phyloP scores from a whole-genome alignment of 352 stramenopile species.

The Thraustotheca clavata region DNA sequence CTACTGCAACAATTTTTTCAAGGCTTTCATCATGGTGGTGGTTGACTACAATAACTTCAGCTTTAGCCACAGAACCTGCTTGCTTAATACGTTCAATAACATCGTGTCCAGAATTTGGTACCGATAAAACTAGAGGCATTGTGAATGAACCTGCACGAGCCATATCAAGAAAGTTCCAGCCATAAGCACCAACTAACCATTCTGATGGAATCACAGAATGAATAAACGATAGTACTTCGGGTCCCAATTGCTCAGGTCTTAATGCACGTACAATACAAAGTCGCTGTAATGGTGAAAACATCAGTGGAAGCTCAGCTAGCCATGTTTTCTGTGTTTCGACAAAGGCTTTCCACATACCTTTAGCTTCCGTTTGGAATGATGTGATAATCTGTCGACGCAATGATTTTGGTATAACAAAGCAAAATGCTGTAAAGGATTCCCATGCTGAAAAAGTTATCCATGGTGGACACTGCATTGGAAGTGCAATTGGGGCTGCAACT shows the following conservation, averaged over 20 bases:
- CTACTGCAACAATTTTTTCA: conserved; percentile 27
- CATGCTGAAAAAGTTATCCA: not conserved
- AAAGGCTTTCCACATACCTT: conserved; percentile 14
- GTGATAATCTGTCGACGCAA: not conserved
- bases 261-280: conserved; percentile 17
- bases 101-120: conserved; percentile 26
- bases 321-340: not conserved
- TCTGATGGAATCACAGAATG: not conserved
- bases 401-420: not conserved
- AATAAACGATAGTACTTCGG: conserved; percentile 2
- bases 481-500: not conserved
- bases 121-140: conserved; percentile 29
- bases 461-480: not conserved
- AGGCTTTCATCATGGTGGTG: conserved; percentile 24
- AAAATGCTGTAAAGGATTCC: conserved; percentile 8
- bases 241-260: not conserved
- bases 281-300: conserved; percentile 6
- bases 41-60: conserved; percentile 30
- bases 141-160: not conserved
- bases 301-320: not conserved
- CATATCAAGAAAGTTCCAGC: not conserved
- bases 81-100: conserved; percentile 31
- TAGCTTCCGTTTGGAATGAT: conserved; percentile 1
- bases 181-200: not conserved
- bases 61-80: conserved; percentile 27